These are phyloP conservation scores for Penicillium paxilli DNA, from an alignment of 495 filamentous ascomycete genomes.

Conservation along the genomic window DNA sequence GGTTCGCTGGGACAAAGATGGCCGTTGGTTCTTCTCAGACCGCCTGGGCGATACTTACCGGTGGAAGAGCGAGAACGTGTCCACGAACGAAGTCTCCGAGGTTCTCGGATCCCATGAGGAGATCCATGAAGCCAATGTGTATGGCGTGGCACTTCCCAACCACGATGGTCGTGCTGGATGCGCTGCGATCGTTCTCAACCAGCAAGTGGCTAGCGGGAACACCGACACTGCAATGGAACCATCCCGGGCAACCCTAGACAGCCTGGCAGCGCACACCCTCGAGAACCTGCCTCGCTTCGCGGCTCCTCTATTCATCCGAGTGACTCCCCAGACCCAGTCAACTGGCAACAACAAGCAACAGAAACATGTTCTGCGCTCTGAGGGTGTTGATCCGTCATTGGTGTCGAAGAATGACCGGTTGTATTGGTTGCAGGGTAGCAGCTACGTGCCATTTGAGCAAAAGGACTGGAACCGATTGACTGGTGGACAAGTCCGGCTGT, in stretches of 20 bases:
- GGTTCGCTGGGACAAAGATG: conserved; percentile 67
- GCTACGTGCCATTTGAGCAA: conserved; percentile 66
- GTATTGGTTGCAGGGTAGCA: conserved; percentile 64
- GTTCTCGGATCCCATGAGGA: conserved; percentile 65
- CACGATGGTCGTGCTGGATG: conserved; percentile 90
- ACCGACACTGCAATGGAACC: conserved; percentile 27
- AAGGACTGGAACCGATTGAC: conserved; percentile 69
- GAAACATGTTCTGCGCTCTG: conserved; percentile 64
- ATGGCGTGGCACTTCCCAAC: conserved; percentile 77
- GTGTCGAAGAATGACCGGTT: conserved; percentile 59
- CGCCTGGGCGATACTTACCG: conserved; percentile 93
- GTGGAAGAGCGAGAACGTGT: conserved; percentile 96
- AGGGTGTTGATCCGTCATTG: conserved; percentile 70
- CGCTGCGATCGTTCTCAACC: conserved; percentile 63
- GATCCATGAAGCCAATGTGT: conserved; percentile 82
- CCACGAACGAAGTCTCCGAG: conserved; percentile 73
- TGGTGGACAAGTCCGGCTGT: conserved; percentile 71
- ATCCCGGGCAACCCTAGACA: conserved; percentile 46
- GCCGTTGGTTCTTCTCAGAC: conserved; percentile 82
- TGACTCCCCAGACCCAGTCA: conserved; percentile 58
- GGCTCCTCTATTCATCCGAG: conserved; percentile 73
- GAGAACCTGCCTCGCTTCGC: conserved; percentile 70
- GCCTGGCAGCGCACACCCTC: conserved; percentile 59
- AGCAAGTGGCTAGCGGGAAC: conserved; percentile 34
- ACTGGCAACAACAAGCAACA: conserved; percentile 91